Evolutionary conservation across 441 rosid species (phyloP), one percentile per base, ranked within the genome.

Genomic region (Brassica balearica): DNA sequence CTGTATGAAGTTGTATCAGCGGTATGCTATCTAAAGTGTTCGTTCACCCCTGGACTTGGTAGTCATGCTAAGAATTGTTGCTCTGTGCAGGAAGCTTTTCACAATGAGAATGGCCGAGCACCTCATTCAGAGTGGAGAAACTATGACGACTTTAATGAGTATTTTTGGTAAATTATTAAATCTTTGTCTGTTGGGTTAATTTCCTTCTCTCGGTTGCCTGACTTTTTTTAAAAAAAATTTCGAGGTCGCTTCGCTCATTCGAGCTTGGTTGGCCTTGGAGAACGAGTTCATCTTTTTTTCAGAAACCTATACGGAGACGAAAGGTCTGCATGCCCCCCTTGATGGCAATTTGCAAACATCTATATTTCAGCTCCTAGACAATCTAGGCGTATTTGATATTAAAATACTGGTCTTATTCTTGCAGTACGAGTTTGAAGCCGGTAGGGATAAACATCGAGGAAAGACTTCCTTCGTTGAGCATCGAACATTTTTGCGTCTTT

Each of bases 201-300:
- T 43, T 71, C 29, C 8, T 20, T 51, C 36, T 6, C 72, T 74
- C 69, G 72, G 70, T 19, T 74, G 62, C 71, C 81, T 83, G 41
- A 70, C 36, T 17, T 72, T 80, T 71, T 78, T 60, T 36, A 2
- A 8, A 8, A 8, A 8, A 17, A 59, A 65, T 67, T 85, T 71
- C 46, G 82, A 96, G 99, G 99, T 94, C 99, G 43, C 93, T 87
- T 80, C 91, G 85, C 76, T 94, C 97, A 80, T 91, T 96, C 74
- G 96, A 94, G 14, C 97, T 96, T 60, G 83, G 97, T 80, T 96
- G 99, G 99, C 99, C 99, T 3, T 94, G 98, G 99, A 90, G 88
- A 61, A 68, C 17, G 65, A 75, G 72, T 80, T 87, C 90, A 25
- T 73, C 91, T 8, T 96, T 96, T 84, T 96, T 96, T 73, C 93